Evolutionary conservation across 306 rosid species (phyloP), one percentile per base, ranked within the genome.

Genomic region (Calophaca sinica): DNA sequence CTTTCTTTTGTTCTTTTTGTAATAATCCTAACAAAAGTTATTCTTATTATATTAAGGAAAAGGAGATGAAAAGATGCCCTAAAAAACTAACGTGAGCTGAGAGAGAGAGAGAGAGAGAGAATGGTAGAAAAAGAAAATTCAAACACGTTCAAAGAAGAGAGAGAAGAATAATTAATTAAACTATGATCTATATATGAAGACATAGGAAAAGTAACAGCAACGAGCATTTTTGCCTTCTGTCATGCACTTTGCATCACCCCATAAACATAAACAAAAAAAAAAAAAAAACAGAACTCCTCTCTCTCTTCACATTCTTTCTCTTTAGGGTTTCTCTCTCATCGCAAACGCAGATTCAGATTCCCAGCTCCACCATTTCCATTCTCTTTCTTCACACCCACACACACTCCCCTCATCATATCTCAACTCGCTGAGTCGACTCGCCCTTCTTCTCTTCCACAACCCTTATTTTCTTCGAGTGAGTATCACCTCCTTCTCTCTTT

Each of bases 261-360:
- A 69, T 5, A 20, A 44, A 14, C 26, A n/a, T n/a, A n/a, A n/a
- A n/a, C 45, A 15, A 20, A 26, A 7, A 26, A 54, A 54, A 26
- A 13, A 2, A 2, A 14, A 62, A 36, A 20, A 9, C 70, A 8
- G 8, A 36, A 36, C 68, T 62, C 13, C 15, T 20, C 26, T 20
- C 26, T 38, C 72, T 6, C 72, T 72, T 42, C 38, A 51, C 81
- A 63, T 57, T 55, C 45, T 6, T 28, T 5, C 36, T 72, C 38
- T 31, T 44, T 81, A 72, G 85, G 85, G 79, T 77, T 82, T 82
- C 80, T 76, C 77, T 71, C 77, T 82, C 82, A 72, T 46, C 48
- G 12, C 26, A 48, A 53, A 51, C 73, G 51, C 74, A 69, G 94
- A 87, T 89, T 87, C 89, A 68, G 91, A 89, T 85, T 89, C 94